phyloP scores from a whole-genome alignment of 371 early-diverging fungal genomes.

The Haplosporangium sp. region DNA sequence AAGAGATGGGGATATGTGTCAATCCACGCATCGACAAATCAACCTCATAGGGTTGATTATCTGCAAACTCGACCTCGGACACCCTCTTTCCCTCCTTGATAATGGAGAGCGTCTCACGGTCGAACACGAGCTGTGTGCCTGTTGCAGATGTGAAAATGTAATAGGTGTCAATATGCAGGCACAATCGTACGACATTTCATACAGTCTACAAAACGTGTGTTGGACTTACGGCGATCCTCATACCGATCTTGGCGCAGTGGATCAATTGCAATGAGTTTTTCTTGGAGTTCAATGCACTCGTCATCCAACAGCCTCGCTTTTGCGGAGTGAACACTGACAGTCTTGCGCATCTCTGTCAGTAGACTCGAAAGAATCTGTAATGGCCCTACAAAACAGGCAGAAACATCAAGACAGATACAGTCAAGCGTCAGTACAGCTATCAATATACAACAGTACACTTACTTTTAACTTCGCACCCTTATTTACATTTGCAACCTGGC shows the following conservation, averaged over 20 bases:
- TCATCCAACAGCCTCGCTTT: conserved; percentile 47
- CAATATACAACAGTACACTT: too few relatives aligned
- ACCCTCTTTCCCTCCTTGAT: conserved; percentile 29
- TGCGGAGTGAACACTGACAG: conserved; percentile 38
- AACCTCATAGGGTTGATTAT: conserved; percentile 16
- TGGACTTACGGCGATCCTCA: conserved; percentile 66
- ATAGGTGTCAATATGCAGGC: too few relatives aligned
- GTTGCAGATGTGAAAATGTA: too few relatives aligned
- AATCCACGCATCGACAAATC: conserved; percentile 52
- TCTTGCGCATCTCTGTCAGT: conserved; percentile 56
- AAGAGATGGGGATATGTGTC: conserved; percentile 49
- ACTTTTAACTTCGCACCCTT: conserved; percentile 22
- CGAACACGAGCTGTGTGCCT: conserved; percentile 55
- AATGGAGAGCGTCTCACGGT: conserved; percentile 41
- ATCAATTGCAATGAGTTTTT: conserved; percentile 67
- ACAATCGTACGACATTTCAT: too few relatives aligned
- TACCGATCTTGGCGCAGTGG: conserved; percentile 70
- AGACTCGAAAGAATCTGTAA: conserved; percentile 63
- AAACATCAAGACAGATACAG: neutral
- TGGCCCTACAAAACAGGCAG: conserved; percentile 55
- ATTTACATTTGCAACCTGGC: conserved; percentile 88
- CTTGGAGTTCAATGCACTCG: conserved; percentile 65
- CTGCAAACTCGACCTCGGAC: conserved; percentile 33
- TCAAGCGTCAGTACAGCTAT: too few relatives aligned
- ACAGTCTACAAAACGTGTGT: too few relatives aligned